A percentile compares a stretch with the other conserved stretches of the same genome.
Evolutionary conservation across 2,329 filamentous ascomycete species (phyloP).

Genomic region (Claviceps digitariae): DNA sequence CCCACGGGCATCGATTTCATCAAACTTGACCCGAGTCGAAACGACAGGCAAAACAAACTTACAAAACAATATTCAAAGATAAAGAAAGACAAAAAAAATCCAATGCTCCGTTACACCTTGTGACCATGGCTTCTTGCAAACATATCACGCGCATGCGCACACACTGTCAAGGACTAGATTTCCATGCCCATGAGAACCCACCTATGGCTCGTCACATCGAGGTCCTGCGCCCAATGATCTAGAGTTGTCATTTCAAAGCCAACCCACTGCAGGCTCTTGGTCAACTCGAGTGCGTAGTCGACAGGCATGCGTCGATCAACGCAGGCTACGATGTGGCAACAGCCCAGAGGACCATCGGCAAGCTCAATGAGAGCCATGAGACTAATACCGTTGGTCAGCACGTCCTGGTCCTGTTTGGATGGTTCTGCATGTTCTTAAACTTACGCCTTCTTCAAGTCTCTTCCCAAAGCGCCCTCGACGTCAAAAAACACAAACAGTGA

Average conservation of each 20-base stretch:
- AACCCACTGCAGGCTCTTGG: constrained; percentile 83
- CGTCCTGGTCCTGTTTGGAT: background rate
- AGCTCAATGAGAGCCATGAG: constrained; percentile 86
- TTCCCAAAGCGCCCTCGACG: constrained; percentile 47
- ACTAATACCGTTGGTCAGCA: constrained; percentile 28
- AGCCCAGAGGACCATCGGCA: constrained; percentile 62
- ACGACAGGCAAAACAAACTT: background rate
- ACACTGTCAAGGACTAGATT: constrained; percentile 35
- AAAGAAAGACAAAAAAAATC: background rate
- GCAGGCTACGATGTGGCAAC: constrained; percentile 66
- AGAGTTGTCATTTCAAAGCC: constrained; percentile 76
- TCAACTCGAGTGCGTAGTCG: constrained; percentile 50
- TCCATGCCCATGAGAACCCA: constrained; percentile 91
- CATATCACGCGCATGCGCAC: background rate
- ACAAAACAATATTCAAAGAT: background rate
- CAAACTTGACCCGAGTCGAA: background rate
- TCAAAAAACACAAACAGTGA: constrained; percentile 85
- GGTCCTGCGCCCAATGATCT: constrained; percentile 54
- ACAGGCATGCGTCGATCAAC: constrained; percentile 57
- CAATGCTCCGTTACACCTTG: background rate
- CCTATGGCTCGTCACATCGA: constrained; percentile 55
- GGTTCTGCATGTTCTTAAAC: constrained; percentile 18
- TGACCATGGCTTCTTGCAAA: background rate
- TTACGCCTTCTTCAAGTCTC: constrained; percentile 79
- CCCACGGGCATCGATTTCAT: background rate